These are phyloP conservation scores for Drechmeria coniospora DNA, from an alignment of 2,329 filamentous ascomycete genomes.

Conservation along the genomic window DNA sequence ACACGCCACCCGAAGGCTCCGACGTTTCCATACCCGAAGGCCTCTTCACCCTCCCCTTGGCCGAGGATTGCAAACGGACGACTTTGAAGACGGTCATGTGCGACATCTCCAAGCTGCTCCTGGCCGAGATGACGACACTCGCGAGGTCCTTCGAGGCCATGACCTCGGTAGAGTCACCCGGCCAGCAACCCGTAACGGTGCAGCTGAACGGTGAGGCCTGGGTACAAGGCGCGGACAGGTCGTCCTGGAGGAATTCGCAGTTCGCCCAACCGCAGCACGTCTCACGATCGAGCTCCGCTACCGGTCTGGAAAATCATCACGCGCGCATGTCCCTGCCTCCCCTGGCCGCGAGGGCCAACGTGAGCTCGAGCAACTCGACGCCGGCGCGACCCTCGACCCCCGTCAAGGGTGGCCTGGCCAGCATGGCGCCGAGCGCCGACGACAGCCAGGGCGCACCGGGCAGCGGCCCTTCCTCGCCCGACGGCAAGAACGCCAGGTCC, in stretches of 20 bases:
- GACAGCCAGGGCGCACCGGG: conserved; percentile 22
- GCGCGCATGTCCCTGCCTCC: conserved; percentile 75
- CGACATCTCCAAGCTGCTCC: conserved; percentile 56
- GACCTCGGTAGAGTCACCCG: conserved; percentile 65
- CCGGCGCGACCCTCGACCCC: conserved; percentile 36
- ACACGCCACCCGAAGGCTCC: conserved; percentile 30
- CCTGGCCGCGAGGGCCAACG: conserved; percentile 29
- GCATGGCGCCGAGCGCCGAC: conserved; percentile 33
- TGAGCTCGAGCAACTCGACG: conserved; percentile 28
- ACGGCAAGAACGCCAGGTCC: conserved; percentile 20
- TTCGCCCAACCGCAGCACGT: conserved; percentile 24
- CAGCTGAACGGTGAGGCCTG: conserved; percentile 27
- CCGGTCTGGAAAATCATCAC: conserved; percentile 42
- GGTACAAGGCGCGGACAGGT: conserved; percentile 21
- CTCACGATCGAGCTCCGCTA: conserved; percentile 38
- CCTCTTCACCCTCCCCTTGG: conserved; percentile 54
- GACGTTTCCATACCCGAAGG: conserved; percentile 47
- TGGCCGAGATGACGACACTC: conserved; percentile 61
- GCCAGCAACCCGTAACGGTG: conserved; percentile 26
- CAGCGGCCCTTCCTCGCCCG: conserved; percentile 24
- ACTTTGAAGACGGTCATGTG: conserved; percentile 73
- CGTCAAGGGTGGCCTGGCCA: conserved; percentile 30
- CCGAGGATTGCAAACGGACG: conserved; percentile 53
- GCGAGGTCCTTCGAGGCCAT: conserved; percentile 59
- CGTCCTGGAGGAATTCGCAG: conserved; percentile 39